Evolutionary conservation across 495 filamentous ascomycete species (phyloP), one percentile per base, ranked within the genome.

Genomic region (Penicillium coffeae): DNA sequence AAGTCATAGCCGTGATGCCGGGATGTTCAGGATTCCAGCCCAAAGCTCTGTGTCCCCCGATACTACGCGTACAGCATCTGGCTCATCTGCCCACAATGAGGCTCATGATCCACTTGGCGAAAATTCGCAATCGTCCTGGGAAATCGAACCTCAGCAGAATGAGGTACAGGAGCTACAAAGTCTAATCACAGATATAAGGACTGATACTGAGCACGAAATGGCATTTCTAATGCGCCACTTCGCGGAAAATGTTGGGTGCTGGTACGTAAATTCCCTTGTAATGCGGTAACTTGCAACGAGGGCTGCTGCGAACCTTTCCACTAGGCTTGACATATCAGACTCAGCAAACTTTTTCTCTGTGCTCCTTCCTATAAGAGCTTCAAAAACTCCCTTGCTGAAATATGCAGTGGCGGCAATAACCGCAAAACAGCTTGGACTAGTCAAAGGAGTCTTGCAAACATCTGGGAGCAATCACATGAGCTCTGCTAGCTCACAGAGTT

Each of bases 121-220:
- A 33, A 38, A 39, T 13, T 38, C 46, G 12, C 21, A 52, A 8
- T 13, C 48, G 1, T 45, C 54, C 10, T 54, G 63, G 2, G 53
- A 53, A 13, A 66, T 47, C 18, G 43, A 45, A 8, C 61, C 64
- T 1, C 60, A 67, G 32, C 47, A 55, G 30, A 63, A 54, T 46
- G 66, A 73, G 21, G 58, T 58, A 25, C 65, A 70, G 36, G 64
- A 70, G 30, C 66, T 74, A 15, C 63, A 69, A 18, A 66, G 68
- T 32, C 66, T 73, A 4, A 67, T 71, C 39, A 71, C 71, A 0
- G 68, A 74, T 12, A 57, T 73, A 16, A 64, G 65, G 59, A 74
- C 67, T 1, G 70, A 60, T 9, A 68, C 64, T 15, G 67, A 69
- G 22, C 68, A 72, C 44, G 71, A 74, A 40, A 56, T 64, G 15